Evolutionary conservation across 2,329 filamentous ascomycete species (phyloP).

Genomic region (Cladosporium sp.): DNA sequence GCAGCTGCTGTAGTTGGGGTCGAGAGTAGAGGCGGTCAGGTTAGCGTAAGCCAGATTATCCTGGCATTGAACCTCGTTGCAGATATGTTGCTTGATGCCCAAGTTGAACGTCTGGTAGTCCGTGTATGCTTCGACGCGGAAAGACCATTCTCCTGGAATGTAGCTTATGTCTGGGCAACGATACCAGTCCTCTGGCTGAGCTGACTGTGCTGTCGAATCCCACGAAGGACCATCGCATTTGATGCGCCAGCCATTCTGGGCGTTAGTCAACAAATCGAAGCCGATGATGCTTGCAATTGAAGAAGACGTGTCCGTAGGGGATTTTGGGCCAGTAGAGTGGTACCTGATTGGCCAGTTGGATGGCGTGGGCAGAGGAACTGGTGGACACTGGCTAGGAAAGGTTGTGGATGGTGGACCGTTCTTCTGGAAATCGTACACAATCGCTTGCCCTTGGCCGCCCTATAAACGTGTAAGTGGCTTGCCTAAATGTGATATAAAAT

Average conservation of each 20-base stretch:
- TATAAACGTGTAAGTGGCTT: background rate
- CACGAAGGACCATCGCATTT: background rate
- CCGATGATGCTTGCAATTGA: background rate
- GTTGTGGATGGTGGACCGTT: background rate
- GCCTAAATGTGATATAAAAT: background rate
- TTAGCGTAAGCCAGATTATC: background rate
- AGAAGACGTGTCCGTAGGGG: background rate
- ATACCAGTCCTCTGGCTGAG: background rate
- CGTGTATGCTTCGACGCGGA: slow-evolving; percentile 1
- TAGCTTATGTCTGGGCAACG: background rate
- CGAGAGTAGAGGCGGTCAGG: background rate
- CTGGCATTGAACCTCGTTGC: background rate
- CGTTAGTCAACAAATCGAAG: background rate
- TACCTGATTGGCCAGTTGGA: background rate
- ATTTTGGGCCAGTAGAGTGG: background rate
- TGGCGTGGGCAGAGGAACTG: background rate
- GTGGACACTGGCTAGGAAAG: background rate
- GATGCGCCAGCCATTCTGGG: background rate
- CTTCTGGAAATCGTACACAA: background rate
- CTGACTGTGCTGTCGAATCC: background rate
- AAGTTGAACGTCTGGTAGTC: slow-evolving; percentile 1
- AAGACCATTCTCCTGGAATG: background rate
- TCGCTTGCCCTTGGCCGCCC: background rate
- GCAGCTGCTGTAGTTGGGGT: background rate
- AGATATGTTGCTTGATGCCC: slow-evolving; percentile 1